phyloP scores from a whole-genome alignment of 106 monocot genomes.

The Dendrobium officinale region DNA sequence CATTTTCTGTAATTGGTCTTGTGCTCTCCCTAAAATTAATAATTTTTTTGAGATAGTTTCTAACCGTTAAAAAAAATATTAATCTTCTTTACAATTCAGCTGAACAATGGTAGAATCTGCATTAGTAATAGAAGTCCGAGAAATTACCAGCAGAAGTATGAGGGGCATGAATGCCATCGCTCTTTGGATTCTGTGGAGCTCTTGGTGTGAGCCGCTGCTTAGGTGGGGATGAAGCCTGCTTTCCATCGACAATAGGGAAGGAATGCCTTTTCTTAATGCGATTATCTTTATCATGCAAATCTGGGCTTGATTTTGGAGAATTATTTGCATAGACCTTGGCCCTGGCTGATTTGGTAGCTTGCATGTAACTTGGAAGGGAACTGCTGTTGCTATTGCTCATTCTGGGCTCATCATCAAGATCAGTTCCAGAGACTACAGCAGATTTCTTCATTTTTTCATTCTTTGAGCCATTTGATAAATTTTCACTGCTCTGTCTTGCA shows the following conservation, averaged over 20 bases:
- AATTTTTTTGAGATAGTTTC: too few relatives aligned
- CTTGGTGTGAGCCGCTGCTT: not conserved
- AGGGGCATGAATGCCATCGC: not conserved
- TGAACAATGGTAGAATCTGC: too few relatives aligned
- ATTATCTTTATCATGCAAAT: slow-evolving; percentile 46
- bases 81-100: too few relatives aligned
- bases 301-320: slow-evolving; percentile 80
- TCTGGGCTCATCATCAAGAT: slow-evolving; percentile 48
- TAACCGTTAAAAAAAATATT: too few relatives aligned
- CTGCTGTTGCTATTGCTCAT: slow-evolving; percentile 30
- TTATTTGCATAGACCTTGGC: slow-evolving; percentile 48
- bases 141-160: not conserved
- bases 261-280: slow-evolving; percentile 66
- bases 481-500: slow-evolving; percentile 26
- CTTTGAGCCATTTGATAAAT: slow-evolving; percentile 28
- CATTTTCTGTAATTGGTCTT: too few relatives aligned
- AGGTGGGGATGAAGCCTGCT: too few relatives aligned
- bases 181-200: not conserved
- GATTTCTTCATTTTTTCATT: slow-evolving; percentile 35
- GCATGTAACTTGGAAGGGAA: slow-evolving; percentile 90
- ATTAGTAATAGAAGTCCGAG: too few relatives aligned
- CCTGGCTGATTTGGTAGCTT: slow-evolving; percentile 81
- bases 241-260: not conserved
- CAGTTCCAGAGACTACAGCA: slow-evolving; percentile 22
- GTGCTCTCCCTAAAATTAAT: too few relatives aligned